Conservation (phyloP, 1,139 yeast species). For the Debaryomycetaceae sp. region DNA sequence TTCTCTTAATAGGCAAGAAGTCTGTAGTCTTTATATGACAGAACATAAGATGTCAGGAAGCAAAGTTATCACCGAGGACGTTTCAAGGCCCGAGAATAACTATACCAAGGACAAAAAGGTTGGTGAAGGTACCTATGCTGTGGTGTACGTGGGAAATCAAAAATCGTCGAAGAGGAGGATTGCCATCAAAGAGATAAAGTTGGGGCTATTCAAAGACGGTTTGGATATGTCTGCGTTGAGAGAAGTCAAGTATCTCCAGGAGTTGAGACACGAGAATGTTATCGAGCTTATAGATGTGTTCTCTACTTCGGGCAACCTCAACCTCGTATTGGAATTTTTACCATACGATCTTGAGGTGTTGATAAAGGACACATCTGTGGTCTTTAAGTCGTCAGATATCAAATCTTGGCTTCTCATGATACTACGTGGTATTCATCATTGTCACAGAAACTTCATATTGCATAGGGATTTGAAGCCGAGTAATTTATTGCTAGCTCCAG, state of each 20-base stretch:
- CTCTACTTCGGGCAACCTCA: slow-evolving; percentile 67
- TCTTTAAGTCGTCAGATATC: slow-evolving; percentile 83
- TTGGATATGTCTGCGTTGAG: slow-evolving; percentile 96
- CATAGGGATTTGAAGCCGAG: slow-evolving; percentile 90
- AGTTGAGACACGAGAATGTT: slow-evolving; percentile 75
- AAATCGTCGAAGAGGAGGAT: slow-evolving; percentile 55
- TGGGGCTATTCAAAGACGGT: slow-evolving; percentile 93
- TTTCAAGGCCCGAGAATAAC: slow-evolving; percentile 6
- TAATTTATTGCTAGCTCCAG: slow-evolving; percentile 77
- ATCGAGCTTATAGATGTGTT: slow-evolving; percentile 87
- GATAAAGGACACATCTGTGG: slow-evolving; percentile 72
- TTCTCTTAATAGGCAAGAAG: too few relatives aligned
- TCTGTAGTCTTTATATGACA: background rate
- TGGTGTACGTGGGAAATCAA: slow-evolving; percentile 81
- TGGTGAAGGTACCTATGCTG: slow-evolving; percentile 99
- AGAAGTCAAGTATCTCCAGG: slow-evolving; percentile 92
- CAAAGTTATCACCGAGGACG: background rate
- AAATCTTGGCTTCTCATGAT: slow-evolving; percentile 96
- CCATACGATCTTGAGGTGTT: slow-evolving; percentile 91
- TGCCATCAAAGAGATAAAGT: slow-evolving; percentile 94
- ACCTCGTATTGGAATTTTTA: slow-evolving; percentile 83
- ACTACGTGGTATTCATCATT: slow-evolving; percentile 88
- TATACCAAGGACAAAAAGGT: slow-evolving; percentile 72
- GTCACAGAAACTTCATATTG: slow-evolving; percentile 84
- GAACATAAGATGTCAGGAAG: background rate